These are phyloP conservation scores for Berkeleyomyces basicola DNA, from an alignment of 2,329 filamentous ascomycete species.

Conservation along the genomic window DNA sequence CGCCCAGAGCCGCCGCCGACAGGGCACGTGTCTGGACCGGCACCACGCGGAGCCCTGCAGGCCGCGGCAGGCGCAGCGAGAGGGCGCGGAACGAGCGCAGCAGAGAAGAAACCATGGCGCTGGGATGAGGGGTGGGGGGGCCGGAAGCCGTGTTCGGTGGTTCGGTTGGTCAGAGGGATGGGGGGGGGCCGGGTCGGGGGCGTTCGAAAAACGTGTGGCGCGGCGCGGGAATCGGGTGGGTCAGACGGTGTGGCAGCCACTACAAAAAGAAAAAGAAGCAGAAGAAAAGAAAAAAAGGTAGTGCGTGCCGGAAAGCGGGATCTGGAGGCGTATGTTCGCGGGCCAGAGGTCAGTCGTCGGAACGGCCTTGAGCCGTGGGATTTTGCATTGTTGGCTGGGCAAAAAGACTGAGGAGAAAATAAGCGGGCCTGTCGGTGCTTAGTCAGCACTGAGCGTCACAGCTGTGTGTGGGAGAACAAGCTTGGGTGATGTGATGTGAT, in stretches of 20 bases:
- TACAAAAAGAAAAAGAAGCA: not conserved
- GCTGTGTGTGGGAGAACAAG: not conserved
- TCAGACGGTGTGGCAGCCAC: no score
- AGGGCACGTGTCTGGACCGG: not conserved
- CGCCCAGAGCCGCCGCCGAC: not conserved
- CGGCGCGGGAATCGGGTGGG: no score
- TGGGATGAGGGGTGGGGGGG: not conserved
- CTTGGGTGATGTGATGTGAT: not conserved
- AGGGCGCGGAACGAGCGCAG: conserved; percentile 16
- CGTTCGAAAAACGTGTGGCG: no score
- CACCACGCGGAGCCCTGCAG: not conserved
- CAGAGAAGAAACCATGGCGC: conserved; percentile 14
- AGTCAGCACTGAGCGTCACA: not conserved
- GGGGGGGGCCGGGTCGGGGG: not conserved
- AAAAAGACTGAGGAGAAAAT: conserved; percentile 9
- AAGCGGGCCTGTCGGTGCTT: not conserved
- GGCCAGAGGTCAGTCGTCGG: not conserved
- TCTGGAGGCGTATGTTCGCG: not conserved
- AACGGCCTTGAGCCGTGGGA: not conserved
- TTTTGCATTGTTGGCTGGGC: not conserved
- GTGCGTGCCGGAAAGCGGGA: no score
- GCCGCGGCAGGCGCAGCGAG: conserved; percentile 14
- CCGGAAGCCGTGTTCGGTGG: not conserved
- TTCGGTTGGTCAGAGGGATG: not conserved
- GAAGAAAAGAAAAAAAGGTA: not conserved